These are phyloP conservation scores for Salicornia ramosissima DNA, from an alignment of 148 eudicot species.

Conservation along the genomic window DNA sequence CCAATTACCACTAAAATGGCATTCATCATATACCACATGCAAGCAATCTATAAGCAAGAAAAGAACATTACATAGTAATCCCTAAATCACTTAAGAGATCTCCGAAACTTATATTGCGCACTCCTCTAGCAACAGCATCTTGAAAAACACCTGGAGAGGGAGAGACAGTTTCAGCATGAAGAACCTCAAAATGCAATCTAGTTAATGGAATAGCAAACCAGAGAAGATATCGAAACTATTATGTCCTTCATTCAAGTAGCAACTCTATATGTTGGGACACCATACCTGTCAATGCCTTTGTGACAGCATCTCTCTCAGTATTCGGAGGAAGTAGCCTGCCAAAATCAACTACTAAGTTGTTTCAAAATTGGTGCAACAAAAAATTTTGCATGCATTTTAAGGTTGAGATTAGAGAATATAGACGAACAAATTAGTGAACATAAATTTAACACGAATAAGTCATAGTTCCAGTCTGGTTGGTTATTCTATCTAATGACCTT, in stretches of 20 bases:
- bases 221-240: neutral
- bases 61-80: slow-evolving; percentile 62
- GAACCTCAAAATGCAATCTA: neutral
- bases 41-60: neutral
- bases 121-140: slow-evolving; percentile 79
- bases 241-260: neutral
- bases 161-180: slow-evolving; percentile 12
- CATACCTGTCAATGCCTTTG: slow-evolving; percentile 86
- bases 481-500: too few relatives aligned
- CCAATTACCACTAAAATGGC: neutral
- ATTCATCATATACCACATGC: slow-evolving; percentile 2
- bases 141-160: slow-evolving; percentile 60
- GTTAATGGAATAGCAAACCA: neutral
- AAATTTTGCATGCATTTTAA: too few relatives aligned
- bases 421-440: too few relatives aligned
- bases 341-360: slow-evolving; percentile 15
- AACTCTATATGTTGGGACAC: slow-evolving; percentile 7
- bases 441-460: too few relatives aligned
- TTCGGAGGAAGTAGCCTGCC: slow-evolving; percentile 91
- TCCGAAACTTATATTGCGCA: slow-evolving; percentile 81
- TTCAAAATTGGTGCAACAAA: too few relatives aligned
- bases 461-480: too few relatives aligned
- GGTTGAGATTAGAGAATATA: too few relatives aligned
- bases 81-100: slow-evolving; percentile 87
- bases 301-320: slow-evolving; percentile 81